phyloP scores from a whole-genome alignment of 306 rosid genomes.

The Crataegus laevigata region DNA sequence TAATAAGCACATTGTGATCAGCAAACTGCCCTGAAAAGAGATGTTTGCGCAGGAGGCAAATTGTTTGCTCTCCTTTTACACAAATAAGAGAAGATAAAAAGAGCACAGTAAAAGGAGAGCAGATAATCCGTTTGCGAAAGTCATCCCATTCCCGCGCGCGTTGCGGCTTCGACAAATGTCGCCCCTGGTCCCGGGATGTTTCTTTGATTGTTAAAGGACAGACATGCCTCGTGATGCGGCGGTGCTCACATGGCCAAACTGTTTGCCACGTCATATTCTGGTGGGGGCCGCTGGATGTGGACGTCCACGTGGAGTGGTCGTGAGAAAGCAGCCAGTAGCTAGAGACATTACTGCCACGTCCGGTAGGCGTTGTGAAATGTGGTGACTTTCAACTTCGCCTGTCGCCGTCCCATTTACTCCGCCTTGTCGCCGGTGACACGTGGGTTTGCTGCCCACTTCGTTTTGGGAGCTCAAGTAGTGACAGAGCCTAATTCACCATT shows the following conservation, averaged over 20 bases:
- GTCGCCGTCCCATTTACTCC: constrained; percentile 31
- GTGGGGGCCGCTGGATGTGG: constrained; percentile 20
- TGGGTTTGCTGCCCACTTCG: neutral
- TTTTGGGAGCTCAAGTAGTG: neutral
- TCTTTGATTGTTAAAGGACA: constrained; percentile 12
- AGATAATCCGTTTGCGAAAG: too few species aligned
- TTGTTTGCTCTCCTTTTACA: too few species aligned
- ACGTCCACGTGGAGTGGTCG: constrained; percentile 44
- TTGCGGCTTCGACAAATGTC: constrained; percentile 24
- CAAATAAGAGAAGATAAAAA: too few species aligned
- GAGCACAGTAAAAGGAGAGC: too few species aligned
- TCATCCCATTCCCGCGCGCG: neutral
- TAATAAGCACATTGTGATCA: neutral
- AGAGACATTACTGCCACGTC: constrained; percentile 11
- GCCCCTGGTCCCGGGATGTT: constrained; percentile 20
- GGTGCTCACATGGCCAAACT: constrained; percentile 33
- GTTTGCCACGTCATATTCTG: constrained; percentile 16
- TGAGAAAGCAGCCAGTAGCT: constrained; percentile 6
- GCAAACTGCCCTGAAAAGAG: neutral
- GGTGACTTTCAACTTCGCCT: constrained; percentile 10
- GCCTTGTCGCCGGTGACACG: constrained; percentile 4
- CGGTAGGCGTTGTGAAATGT: neutral
- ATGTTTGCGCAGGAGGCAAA: too few species aligned
- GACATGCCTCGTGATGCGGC: constrained; percentile 29
- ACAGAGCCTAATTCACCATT: neutral